Base-by-base conservation (phyloP, 768 basidiomycete genomes). In the Nevesoporus exiguus region DNA sequence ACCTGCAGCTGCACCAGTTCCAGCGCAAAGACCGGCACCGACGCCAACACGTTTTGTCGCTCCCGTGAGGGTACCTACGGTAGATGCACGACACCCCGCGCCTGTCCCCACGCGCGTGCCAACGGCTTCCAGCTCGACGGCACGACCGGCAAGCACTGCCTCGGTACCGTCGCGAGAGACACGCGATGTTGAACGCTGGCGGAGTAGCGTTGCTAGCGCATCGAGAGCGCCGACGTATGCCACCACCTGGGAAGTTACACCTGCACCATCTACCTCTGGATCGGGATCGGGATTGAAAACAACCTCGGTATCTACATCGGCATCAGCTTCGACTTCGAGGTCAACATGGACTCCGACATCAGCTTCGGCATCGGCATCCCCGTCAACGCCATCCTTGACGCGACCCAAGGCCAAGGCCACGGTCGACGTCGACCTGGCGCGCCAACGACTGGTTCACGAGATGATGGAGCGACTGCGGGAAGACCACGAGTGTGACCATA, bases 401-500 rank as follows among this genome's bases (percentile, higher is more conserved):
- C 55, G 48, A 54, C 49, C 56, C 41, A 52, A 42, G 19, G 13
- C 14, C 43, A 17, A 29, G 17, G 22, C 52, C 14, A 5, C 5
- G 11, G 13, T 6, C 22, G 22, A 41, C 30, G 10, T 17, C 2
- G 46, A 59, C 34, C 3, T 42, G 14, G 39, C 9, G 46, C 60
- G 64, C 29, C 57, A 60, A 24, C 54, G 54, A 30, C 58, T 67
- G 45, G 66, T 78, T 3, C 60, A 37, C 13, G 60, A 68, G 39
- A 70, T 63, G 59, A 71, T 70, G 46, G 74, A 73, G 1, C 54
- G 71, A 5, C 68, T 87, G 37, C 67, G 81, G 9, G 66, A 71
- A 6, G 76, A 81, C 54, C 86, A 87, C 61, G 75, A 82, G 3
- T 88, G 86, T 52, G 17, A 55, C 11, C 70, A 75, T 3, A 68